These are phyloP conservation scores for Fraxinus albicans DNA, from an alignment of 305 asterid genomes.

Conservation along the genomic window DNA sequence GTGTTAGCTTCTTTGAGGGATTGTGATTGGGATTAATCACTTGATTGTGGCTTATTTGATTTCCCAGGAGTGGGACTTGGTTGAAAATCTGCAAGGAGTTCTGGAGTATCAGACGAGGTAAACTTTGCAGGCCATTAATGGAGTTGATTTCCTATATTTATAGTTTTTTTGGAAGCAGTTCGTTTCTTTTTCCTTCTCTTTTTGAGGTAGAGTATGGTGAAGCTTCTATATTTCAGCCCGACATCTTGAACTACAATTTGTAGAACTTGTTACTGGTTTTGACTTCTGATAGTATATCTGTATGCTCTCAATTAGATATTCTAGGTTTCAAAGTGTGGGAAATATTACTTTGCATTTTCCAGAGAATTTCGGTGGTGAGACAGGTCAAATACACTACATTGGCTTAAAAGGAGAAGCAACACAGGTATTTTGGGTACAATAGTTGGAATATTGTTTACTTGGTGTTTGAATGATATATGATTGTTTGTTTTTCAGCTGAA, in stretches of 20 bases:
- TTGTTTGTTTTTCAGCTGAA: constrained; percentile 59
- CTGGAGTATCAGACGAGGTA: constrained; percentile 96
- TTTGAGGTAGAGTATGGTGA: background rate
- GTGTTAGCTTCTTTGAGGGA: constrained; percentile 11
- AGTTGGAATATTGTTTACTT: constrained; percentile 1
- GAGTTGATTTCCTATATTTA: constrained; percentile 7
- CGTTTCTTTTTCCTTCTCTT: constrained; percentile 7
- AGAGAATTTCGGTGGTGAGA: constrained; percentile 83
- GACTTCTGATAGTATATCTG: constrained; percentile 10
- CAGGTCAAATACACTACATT: constrained; percentile 86
- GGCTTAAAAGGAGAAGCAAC: constrained; percentile 99
- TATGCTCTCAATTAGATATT: constrained; percentile 53
- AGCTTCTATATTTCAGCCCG: background rate
- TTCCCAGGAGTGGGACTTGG: constrained; percentile 95
- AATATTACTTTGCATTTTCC: constrained; percentile 96
- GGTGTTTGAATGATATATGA: background rate
- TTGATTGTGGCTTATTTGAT: constrained; percentile 21
- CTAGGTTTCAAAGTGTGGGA: constrained; percentile 94
- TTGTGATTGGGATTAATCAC: background rate
- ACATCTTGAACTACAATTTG: background rate
- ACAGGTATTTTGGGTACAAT: constrained; percentile 54
- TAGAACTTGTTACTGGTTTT: constrained; percentile 10
- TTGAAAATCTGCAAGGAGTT: constrained; percentile 81
- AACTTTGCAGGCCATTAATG: constrained; percentile 10
- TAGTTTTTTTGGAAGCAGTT: constrained; percentile 5